Evolutionary conservation across 1,139 yeast genomes (phyloP), one percentile per base, ranked within the genome.

Genomic region (Schwanniomyces etchellsii): DNA sequence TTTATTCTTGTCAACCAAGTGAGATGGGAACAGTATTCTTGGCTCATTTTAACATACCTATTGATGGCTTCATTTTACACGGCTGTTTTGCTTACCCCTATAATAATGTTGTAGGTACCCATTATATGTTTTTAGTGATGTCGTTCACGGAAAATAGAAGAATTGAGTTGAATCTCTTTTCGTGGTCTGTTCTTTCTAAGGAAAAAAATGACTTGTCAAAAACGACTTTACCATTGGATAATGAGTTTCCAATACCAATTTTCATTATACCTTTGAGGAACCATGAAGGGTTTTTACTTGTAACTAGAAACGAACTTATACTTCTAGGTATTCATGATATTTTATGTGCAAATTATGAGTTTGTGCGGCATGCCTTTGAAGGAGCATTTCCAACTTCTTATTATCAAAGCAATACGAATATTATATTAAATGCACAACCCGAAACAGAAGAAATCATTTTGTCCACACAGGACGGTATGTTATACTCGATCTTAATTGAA

Each of bases 291-390:
- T 66, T 64, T 35, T 43, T 66, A 16, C 60, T 63, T 39, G 62
- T 66, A 2, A 43, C 48, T 5, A 47, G 49, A 4, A 38, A 47
- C 4, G 55, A 50, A 22, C 32, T 65, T 4, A 43, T 52, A 3
- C 42, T 61, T 2, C 45, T 71, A 4, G 51, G 70, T 5, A 51
- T 67, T 7, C 70, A 66, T 44, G 62, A 65, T 31, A 64, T 71
- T 4, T 44, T 65, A n/a, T 67, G 75, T 2, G 77, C 70, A 1
- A 67, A 65, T 29, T 63, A 63, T 35, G 47, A 53, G 26, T 70
- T 69, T 37, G 33, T 41, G 3, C 37, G 46, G 2, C 34, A 47
- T 4, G 28, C 35, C 3, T 33, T 33, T 10, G 32, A 30, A 2
- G 47, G 47, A 2, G 32, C 57, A 0, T 70, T 70, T 40, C 76